Conservation (phyloP, 257 asterid species). For the Knoxia roxburghii region DNA sequence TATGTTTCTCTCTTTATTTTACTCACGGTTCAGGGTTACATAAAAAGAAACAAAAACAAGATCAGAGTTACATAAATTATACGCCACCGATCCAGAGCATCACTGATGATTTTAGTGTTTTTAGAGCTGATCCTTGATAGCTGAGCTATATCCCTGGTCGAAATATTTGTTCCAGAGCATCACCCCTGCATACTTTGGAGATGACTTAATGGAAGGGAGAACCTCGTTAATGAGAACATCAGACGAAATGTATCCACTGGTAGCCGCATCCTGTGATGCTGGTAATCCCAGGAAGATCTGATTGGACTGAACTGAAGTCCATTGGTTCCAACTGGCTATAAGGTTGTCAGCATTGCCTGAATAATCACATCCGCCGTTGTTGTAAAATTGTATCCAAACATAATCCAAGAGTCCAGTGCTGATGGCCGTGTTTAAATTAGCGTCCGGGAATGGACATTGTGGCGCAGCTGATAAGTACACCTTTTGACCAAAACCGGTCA, state of each 20-base stretch:
- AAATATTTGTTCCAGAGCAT: constrained; percentile 53
- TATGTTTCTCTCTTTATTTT: too few species aligned
- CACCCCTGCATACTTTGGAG: constrained; percentile 55
- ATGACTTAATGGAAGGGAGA: constrained; percentile 39
- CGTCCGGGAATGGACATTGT: constrained; percentile 48
- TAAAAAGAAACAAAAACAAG: too few species aligned
- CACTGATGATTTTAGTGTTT: too few species aligned
- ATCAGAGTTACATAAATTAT: too few species aligned
- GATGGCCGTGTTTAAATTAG: constrained; percentile 28
- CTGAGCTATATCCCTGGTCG: constrained; percentile 42
- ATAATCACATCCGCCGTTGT: constrained; percentile 41
- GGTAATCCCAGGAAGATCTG: constrained; percentile 58
- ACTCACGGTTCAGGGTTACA: too few species aligned
- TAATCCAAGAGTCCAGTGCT: constrained; percentile 46
- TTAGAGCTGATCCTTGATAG: constrained; percentile 34
- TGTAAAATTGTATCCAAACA: constrained; percentile 61
- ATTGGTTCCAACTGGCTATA: constrained; percentile 38
- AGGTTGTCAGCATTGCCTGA: constrained; percentile 21
- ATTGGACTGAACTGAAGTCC: constrained; percentile 20
- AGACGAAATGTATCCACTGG: constrained; percentile 42
- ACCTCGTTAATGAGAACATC: constrained; percentile 45
- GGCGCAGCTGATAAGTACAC: constrained; percentile 53
- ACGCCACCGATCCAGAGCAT: too few species aligned
- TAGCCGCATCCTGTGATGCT: constrained; percentile 42
- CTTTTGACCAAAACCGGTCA: constrained; percentile 23